Percentiles rank a stretch among this genome's conserved stretches.
phyloP scores from a whole-genome alignment of 345 rosid species.

The Citrus reticulata region DNA sequence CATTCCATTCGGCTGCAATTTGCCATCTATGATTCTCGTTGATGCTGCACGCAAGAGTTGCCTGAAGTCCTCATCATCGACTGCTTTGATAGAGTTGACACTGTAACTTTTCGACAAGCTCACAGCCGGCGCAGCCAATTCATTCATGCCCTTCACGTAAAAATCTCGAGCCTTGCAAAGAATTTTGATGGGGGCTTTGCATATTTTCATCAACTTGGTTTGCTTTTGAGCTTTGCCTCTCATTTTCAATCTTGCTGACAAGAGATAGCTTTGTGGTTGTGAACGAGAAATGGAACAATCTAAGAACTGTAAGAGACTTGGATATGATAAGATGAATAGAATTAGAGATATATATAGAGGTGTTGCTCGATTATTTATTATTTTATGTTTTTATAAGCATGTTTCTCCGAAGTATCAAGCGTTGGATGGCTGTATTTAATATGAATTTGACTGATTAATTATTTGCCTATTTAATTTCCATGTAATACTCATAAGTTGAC shows the following conservation, averaged over 20 bases:
- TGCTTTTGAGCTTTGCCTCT: constrained; percentile 20
- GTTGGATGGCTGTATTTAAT: background rate
- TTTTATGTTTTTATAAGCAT: background rate
- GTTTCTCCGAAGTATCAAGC: constrained; percentile 19
- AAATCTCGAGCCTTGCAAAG: constrained; percentile 33
- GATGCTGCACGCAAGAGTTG: constrained; percentile 12
- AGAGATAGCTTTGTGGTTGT: background rate
- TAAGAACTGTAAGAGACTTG: background rate
- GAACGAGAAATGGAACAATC: background rate
- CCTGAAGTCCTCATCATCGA: constrained; percentile 17
- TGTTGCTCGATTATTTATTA: background rate
- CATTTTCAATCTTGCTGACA: background rate
- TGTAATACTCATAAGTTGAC: background rate
- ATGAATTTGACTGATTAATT: background rate
- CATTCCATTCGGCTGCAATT: background rate
- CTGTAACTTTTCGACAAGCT: constrained; percentile 30
- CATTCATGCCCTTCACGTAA: constrained; percentile 30
- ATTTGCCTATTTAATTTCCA: background rate
- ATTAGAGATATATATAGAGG: background rate
- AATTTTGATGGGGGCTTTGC: constrained; percentile 27
- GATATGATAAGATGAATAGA: background rate
- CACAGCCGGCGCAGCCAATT: constrained; percentile 7
- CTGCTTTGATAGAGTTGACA: constrained; percentile 19
- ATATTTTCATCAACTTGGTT: constrained; percentile 21
- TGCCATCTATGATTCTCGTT: background rate